phyloP scores from a whole-genome alignment of 176 grass and related monocot genomes.

The Triticum turgidum region DNA sequence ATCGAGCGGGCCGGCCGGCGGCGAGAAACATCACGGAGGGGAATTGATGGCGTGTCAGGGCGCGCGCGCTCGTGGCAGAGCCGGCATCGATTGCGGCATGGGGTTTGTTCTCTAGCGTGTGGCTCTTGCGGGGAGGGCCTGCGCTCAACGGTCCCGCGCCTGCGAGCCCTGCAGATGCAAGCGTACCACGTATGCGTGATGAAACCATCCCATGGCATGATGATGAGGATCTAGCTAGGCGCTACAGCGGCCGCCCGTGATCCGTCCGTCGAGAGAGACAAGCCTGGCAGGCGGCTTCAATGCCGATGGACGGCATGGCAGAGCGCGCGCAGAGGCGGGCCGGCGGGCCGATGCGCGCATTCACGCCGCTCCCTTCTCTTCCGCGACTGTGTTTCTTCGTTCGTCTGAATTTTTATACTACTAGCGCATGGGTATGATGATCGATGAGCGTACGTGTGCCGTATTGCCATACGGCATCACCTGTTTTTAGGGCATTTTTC shows the following conservation, averaged over 20 bases:
- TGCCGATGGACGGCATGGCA: constrained; percentile 8
- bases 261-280: background rate
- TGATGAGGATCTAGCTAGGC: background rate
- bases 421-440: too few species aligned
- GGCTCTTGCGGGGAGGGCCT: background rate
- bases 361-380: too few species aligned
- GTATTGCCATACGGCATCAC: too few species aligned
- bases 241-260: background rate
- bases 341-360: too few species aligned
- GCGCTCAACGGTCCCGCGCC: too few species aligned
- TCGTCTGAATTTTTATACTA: too few species aligned
- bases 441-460: background rate
- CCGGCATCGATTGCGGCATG: background rate
- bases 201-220: background rate
- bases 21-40: background rate
- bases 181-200: background rate
- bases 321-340: too few species aligned
- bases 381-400: too few species aligned
- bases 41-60: background rate
- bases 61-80: too few species aligned
- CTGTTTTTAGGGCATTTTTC: too few species aligned
- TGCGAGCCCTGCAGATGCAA: background rate
- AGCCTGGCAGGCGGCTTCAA: constrained; percentile 25
- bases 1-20: too few species aligned
- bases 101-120: constrained; percentile 8